Evolutionary conservation across 202 grass and related monocot genomes (phyloP), one percentile per base, ranked within the genome.

Genomic region (Zoysia matrella): DNA sequence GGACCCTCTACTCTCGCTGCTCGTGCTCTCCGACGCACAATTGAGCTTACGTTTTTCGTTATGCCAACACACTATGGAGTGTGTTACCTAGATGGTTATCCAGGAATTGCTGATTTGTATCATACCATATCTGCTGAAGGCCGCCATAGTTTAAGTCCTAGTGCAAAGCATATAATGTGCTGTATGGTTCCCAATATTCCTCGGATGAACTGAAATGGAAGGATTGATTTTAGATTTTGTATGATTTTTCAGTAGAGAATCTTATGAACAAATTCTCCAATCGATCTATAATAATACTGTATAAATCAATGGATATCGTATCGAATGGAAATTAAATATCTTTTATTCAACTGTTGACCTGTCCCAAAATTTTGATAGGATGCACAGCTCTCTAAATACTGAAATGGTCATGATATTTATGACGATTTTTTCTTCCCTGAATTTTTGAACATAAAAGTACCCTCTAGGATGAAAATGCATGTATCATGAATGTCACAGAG

Each of bases 401-500:
- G 15, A 69, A 69, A 36, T 9, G 5, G 39, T 52, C 47, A 69
- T 13, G 41, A 84, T 47, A 52, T 66, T 18, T 55, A 3, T 47
- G 12, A 11, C 45, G n/a, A 30, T 1, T 1, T 1, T 78, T 61
- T 64, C n/a, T 0, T 51, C 4, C 42, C 41, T 65, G 13, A 81
- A 71, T 55, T 51, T 2, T 40, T 63, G 16, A 41, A 47, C 14
- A 9, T 16, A 54, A 3, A 46, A 74, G 44, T 74, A 16, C 39
- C n/a, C 84, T 80, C 5, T 40, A 6, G 74, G 45, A 60, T 18
- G 40, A 61, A 63, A 64, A 9, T 57, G 11, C 39, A 44, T 78
- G 16, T 78, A 11, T 69, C 22, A 44, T 85, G 42, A 61, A 76
- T 90, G 80, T 71, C 13, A 52, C 80, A 98, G 92, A 95, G 95